Conservation (phyloP, 1,284 basidiomycete species). For the Lignosus rhinocerotis region DNA sequence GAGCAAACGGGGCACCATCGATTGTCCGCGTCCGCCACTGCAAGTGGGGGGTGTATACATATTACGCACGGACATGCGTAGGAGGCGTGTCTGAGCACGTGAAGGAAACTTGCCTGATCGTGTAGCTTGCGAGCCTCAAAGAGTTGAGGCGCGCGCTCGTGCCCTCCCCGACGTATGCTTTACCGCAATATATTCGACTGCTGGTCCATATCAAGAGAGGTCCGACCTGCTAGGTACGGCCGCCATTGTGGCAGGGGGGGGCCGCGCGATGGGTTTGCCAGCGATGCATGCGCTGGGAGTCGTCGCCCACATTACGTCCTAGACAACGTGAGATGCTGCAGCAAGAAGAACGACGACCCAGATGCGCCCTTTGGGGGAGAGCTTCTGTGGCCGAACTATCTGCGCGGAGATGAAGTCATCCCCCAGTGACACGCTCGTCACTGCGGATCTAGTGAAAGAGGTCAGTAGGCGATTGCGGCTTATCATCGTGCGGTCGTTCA, state of each 20-base stretch:
- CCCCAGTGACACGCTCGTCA: not conserved
- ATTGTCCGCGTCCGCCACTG: constrained; percentile 2
- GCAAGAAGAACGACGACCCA: not conserved
- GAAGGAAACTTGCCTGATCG: constrained; percentile 16
- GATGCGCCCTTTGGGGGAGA: not conserved
- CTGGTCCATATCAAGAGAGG: not conserved
- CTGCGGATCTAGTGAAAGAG: not conserved
- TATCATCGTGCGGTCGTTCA: not conserved
- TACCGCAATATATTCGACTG: not conserved
- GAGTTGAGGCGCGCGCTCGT: not conserved
- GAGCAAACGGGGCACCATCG: constrained; percentile 6
- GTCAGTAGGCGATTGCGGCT: not conserved
- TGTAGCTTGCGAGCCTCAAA: constrained; percentile 4
- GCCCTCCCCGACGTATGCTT: not conserved
- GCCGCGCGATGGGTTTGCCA: not conserved
- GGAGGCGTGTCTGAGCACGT: constrained; percentile 34
- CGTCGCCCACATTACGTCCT: constrained; percentile 5
- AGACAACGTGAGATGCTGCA: constrained; percentile 9
- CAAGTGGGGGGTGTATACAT: constrained; percentile 21
- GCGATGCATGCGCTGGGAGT: not conserved
- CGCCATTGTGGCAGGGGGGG: not conserved
- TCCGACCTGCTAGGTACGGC: not conserved
- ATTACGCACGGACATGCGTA: constrained; percentile 29
- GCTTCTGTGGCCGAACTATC: constrained; percentile 9
- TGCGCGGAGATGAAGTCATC: constrained; percentile 1